Evolutionary conservation across 768 basidiomycete species (phyloP).

Genomic region (Fomitopsis serialis): DNA sequence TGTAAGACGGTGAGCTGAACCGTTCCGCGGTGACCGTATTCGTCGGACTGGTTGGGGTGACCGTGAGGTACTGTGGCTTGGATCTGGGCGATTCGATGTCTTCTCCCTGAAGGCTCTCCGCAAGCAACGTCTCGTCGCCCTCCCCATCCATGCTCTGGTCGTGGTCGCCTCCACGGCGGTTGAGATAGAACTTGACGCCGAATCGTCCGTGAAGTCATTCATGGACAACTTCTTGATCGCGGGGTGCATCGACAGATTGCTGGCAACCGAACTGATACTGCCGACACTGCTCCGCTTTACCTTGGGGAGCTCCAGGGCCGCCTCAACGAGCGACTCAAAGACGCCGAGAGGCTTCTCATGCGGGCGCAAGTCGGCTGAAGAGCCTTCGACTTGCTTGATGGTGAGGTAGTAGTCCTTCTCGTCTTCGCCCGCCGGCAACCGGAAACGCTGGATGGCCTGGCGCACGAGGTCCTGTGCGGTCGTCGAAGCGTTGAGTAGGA

Average conservation of each 20-base stretch:
- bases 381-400: constrained; percentile 89
- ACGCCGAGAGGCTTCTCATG: constrained; percentile 82
- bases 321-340: constrained; percentile 81
- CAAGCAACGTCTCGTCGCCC: constrained; percentile 35
- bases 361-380: constrained; percentile 65
- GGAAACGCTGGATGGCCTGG: constrained; percentile 94
- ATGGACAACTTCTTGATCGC: constrained; percentile 91
- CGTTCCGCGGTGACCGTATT: constrained; percentile 58
- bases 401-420: constrained; percentile 78
- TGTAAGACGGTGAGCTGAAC: constrained; percentile 76
- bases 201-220: constrained; percentile 98
- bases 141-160: constrained; percentile 36
- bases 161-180: constrained; percentile 44
- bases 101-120: constrained; percentile 30
- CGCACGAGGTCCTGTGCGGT: constrained; percentile 78
- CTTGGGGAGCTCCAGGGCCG: constrained; percentile 75
- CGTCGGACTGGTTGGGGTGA: constrained; percentile 29
- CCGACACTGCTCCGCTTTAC: constrained; percentile 93
- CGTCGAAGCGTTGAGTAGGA: constrained; percentile 83
- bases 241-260: constrained; percentile 90
- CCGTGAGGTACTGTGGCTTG: constrained; percentile 35
- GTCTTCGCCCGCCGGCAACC: constrained; percentile 59
- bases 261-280: constrained; percentile 89
- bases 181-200: constrained; percentile 93
- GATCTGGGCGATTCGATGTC: constrained; percentile 19